A percentile compares a stretch with the other conserved stretches of the same genome.
These are phyloP conservation scores for Dipodascus albidus DNA, from an alignment of 805 yeast genomes.

Conservation along the genomic window DNA sequence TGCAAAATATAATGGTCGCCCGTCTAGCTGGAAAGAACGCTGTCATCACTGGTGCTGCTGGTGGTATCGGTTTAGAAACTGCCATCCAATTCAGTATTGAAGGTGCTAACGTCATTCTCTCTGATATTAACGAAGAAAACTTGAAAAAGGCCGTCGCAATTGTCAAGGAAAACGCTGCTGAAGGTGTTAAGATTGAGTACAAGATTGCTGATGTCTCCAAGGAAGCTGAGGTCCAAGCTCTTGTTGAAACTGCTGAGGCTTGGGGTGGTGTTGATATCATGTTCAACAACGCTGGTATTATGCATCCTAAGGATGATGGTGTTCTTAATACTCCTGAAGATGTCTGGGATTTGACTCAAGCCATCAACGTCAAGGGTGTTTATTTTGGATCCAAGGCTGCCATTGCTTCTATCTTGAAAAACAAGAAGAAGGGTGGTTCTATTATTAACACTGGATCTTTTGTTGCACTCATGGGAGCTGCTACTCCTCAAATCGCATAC, in stretches of 20 bases:
- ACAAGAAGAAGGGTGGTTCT: conserved; percentile 20
- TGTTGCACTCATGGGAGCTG: conserved; percentile 28
- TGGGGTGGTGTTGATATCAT: conserved; percentile 76
- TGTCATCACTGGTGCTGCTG: conserved; percentile 37
- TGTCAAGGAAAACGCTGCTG: conserved; percentile 62
- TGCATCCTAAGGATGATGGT: conserved; percentile 23
- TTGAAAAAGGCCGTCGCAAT: conserved; percentile 49
- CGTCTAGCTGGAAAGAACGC: conserved; percentile 29
- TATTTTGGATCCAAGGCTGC: conserved; percentile 27
- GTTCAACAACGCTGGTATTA: conserved; percentile 84
- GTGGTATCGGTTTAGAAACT: conserved; percentile 29
- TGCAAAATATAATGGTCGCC: conserved; percentile 13
- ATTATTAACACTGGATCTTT: conserved; percentile 30
- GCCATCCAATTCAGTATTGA: conserved; percentile 71
- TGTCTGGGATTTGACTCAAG: conserved; percentile 28
- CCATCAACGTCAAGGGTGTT: conserved; percentile 29
- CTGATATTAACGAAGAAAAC: conserved; percentile 44
- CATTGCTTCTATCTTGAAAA: conserved; percentile 21
- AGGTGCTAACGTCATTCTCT: conserved; percentile 83
- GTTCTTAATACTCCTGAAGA: conserved; percentile 24
- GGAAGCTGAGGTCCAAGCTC: conserved; percentile 23
- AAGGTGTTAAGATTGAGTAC: conserved; percentile 51
- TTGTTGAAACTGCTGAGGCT: conserved; percentile 41
- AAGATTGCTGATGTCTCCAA: conserved; percentile 23
- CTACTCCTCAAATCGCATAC: conserved; percentile 30